Percentiles rank a stretch among this genome's conserved stretches.
phyloP scores from a whole-genome alignment of 345 rosid genomes.

The Melaleuca alternifolia region DNA sequence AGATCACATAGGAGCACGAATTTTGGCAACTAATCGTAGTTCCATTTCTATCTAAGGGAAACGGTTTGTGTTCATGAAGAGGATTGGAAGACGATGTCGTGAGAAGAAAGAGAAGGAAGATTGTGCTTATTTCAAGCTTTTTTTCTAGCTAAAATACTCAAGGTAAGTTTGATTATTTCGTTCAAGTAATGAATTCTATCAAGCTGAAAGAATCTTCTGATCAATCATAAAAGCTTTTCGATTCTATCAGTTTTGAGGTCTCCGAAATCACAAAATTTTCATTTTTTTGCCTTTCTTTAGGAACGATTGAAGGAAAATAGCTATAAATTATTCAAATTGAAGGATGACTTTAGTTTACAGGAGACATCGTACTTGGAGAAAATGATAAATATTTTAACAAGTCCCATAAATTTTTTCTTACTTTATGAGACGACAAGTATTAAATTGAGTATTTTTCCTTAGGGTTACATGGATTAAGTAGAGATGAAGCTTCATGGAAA shows the following conservation, averaged over 20 bases:
- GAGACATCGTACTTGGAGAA: neutral
- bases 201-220: neutral
- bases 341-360: neutral
- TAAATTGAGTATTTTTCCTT: neutral
- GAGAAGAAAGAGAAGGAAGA: neutral
- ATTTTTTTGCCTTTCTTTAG: neutral
- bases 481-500: neutral
- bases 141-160: neutral
- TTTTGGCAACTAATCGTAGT: neutral
- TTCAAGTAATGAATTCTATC: neutral
- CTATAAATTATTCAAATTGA: neutral
- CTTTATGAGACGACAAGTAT: neutral
- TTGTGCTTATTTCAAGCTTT: neutral
- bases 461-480: neutral
- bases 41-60: neutral
- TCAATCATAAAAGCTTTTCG: neutral
- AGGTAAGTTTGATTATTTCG: neutral
- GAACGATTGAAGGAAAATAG: neutral
- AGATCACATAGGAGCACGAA: neutral
- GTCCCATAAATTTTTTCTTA: neutral
- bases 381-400: neutral
- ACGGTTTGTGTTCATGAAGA: neutral
- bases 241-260: neutral
- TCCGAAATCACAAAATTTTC: neutral
- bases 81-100: neutral